A percentile compares a stretch with the other conserved stretches of the same genome.
Evolutionary conservation across 768 basidiomycete genomes (phyloP).

Genomic region (Auriculariales sp.): DNA sequence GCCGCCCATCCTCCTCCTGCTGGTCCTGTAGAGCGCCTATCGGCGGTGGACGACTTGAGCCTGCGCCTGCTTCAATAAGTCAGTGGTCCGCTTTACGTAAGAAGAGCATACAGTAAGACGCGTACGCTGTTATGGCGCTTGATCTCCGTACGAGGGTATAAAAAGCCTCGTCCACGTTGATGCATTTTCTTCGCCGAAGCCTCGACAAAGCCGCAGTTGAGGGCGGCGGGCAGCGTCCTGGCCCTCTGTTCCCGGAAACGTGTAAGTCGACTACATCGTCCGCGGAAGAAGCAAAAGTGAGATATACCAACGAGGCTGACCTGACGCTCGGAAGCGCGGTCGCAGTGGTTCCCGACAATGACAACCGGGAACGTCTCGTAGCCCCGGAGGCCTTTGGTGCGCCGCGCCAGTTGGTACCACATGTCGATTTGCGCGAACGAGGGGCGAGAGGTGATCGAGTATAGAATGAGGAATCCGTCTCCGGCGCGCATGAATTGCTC

Average conservation of each 20-base stretch:
- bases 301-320: constrained; percentile 23
- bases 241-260: constrained; percentile 19
- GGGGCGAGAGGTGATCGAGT: constrained; percentile 28
- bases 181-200: constrained; percentile 27
- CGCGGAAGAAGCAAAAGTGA: background rate
- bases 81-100: background rate
- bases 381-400: constrained; percentile 29
- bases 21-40: no score
- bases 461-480: constrained; percentile 31
- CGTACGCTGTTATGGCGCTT: constrained; percentile 24
- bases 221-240: constrained; percentile 23
- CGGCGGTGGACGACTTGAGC: background rate
- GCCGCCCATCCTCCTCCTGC: no score
- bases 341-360: constrained; percentile 31
- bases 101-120: no score
- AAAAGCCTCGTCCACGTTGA: constrained; percentile 31
- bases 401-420: constrained; percentile 28
- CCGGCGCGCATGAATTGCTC: constrained; percentile 36
- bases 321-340: constrained; percentile 21
- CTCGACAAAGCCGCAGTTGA: constrained; percentile 25
- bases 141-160: constrained; percentile 24
- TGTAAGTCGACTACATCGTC: background rate
- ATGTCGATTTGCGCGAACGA: constrained; percentile 27
- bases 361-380: constrained; percentile 26
- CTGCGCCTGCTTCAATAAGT: background rate